Conservation (phyloP, 305 asterid genomes). For the Ajuga reptans region DNA sequence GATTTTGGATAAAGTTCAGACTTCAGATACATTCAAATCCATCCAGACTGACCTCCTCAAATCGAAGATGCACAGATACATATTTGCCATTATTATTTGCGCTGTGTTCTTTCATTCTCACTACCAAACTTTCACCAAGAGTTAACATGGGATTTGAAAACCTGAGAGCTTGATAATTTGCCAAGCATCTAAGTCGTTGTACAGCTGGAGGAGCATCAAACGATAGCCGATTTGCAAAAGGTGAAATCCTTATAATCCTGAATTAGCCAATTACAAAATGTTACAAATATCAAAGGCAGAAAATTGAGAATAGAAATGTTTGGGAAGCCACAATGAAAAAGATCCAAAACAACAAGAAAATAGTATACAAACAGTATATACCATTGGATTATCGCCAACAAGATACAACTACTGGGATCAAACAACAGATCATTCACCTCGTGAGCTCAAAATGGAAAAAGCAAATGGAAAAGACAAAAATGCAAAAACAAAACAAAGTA, state of each 20-base stretch:
- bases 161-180: conserved; percentile 74
- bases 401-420: not conserved
- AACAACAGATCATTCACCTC: not conserved
- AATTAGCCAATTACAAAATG: conserved; percentile 6
- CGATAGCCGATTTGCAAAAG: conserved; percentile 82
- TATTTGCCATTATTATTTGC: conserved; percentile 79
- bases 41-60: conserved; percentile 77
- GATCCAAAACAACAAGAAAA: not conserved
- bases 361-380: not conserved
- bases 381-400: not conserved
- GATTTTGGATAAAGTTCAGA: not conserved
- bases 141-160: conserved; percentile 52
- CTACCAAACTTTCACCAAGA: conserved; percentile 64
- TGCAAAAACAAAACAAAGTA: not conserved
- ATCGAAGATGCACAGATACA: conserved; percentile 93
- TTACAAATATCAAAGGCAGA: not conserved
- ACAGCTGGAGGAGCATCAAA: conserved; percentile 75
- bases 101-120: conserved; percentile 81
- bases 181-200: conserved; percentile 79
- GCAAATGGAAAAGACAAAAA: not conserved
- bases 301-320: not conserved
- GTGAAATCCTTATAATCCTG: conserved; percentile 84
- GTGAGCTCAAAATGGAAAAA: not conserved
- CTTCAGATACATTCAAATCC: not conserved
- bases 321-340: not conserved